A percentile compares a stretch with the other conserved stretches of the same genome.
These are phyloP conservation scores for Brettanomyces custersianus DNA, from an alignment of 805 yeast species.

Conservation along the genomic window DNA sequence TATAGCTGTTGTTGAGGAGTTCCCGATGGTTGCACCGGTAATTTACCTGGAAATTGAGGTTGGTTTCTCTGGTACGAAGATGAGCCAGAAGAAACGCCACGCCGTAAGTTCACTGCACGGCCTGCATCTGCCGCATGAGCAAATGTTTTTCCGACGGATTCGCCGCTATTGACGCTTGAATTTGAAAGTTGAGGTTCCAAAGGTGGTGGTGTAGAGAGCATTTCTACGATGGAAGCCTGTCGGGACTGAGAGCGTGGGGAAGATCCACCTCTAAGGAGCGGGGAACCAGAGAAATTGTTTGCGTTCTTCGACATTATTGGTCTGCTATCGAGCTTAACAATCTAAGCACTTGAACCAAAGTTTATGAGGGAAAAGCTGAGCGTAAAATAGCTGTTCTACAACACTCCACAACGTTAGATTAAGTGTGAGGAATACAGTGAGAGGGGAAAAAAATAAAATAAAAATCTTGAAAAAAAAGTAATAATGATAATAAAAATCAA, in stretches of 20 bases:
- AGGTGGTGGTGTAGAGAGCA: slow-evolving; percentile 71
- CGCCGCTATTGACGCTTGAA: slow-evolving; percentile 8
- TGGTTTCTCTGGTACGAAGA: neutral
- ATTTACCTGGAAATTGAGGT: neutral
- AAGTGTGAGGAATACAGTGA: too few relatives aligned
- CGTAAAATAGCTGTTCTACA: too few relatives aligned
- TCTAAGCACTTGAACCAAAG: too few relatives aligned
- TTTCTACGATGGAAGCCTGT: slow-evolving; percentile 66
- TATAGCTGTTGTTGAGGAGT: slow-evolving; percentile 4
- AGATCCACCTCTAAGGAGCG: slow-evolving; percentile 29
- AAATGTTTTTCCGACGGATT: neutral
- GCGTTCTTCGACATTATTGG: slow-evolving; percentile 1
- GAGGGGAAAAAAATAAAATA: neutral
- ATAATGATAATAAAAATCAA: too few relatives aligned
- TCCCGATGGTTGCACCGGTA: neutral
- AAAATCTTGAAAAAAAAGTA: neutral
- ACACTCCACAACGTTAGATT: too few relatives aligned
- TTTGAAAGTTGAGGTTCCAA: slow-evolving; percentile 25
- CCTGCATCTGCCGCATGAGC: neutral
- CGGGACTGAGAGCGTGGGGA: slow-evolving; percentile 29
- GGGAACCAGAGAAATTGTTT: slow-evolving; percentile 27
- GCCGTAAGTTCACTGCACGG: neutral
- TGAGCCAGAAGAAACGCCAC: slow-evolving; percentile 1
- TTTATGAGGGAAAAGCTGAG: too few relatives aligned
- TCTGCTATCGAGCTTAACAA: too few relatives aligned